These are phyloP conservation scores for Mycena vulgaris DNA, from an alignment of 768 basidiomycete genomes.

Conservation along the genomic window DNA sequence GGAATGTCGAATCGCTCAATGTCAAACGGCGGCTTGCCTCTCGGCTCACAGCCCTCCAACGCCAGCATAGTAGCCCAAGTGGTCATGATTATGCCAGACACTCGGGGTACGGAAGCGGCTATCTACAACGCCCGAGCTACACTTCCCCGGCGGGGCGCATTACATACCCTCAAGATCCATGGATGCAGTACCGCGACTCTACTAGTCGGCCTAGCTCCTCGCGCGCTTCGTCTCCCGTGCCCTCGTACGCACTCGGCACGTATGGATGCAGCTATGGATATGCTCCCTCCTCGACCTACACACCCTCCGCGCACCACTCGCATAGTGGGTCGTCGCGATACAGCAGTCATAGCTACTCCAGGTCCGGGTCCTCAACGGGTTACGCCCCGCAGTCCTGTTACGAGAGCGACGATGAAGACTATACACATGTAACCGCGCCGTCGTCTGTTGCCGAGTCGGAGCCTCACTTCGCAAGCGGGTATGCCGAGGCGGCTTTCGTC, in stretches of 20 bases:
- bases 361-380: constrained; percentile 12
- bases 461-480: constrained; percentile 18
- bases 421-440: neutral
- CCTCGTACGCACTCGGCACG: neutral
- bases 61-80: constrained; percentile 15
- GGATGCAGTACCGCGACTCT: constrained; percentile 18
- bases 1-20: constrained; percentile 21
- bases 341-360: constrained; percentile 22
- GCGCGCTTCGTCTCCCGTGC: constrained; percentile 5
- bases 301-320: constrained; percentile 3
- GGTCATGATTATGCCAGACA: constrained; percentile 8
- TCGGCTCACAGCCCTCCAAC: neutral
- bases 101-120: constrained; percentile 20
- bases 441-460: constrained; percentile 16
- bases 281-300: constrained; percentile 15
- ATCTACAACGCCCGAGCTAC: neutral
- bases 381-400: constrained; percentile 10
- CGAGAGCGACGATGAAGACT: constrained; percentile 18
- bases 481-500: constrained; percentile 17
- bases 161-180: constrained; percentile 13
- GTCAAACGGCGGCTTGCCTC: constrained; percentile 23
- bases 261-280: constrained; percentile 15
- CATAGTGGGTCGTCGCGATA: constrained; percentile 22
- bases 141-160: neutral
- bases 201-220: constrained; percentile 16